Evolutionary conservation across 768 basidiomycete species (phyloP).

Genomic region (Phylloporus sp.): DNA sequence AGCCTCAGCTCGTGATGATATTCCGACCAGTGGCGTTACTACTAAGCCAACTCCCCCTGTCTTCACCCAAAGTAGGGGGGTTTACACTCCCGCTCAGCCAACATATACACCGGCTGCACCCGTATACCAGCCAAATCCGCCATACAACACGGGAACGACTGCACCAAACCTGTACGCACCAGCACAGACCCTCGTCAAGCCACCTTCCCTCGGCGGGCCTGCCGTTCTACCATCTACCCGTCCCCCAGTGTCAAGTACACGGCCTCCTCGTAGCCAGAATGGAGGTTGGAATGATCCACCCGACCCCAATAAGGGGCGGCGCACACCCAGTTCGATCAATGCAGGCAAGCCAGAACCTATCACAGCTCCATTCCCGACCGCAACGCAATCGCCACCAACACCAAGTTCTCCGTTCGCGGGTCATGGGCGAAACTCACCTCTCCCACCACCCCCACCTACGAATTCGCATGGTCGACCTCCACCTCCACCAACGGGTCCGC

Average conservation of each 20-base stretch:
- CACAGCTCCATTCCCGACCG: constrained; percentile 84
- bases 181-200: constrained; percentile 34
- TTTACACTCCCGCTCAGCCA: constrained; percentile 16
- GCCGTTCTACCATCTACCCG: constrained; percentile 42
- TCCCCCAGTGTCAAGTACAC: constrained; percentile 40
- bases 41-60: constrained; percentile 20
- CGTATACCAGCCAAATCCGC: constrained; percentile 8
- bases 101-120: constrained; percentile 34
- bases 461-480: constrained; percentile 43
- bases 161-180: constrained; percentile 9
- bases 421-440: constrained; percentile 32
- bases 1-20: constrained; percentile 23
- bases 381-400: constrained; percentile 42
- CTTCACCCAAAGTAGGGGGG: constrained; percentile 19
- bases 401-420: constrained; percentile 45
- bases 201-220: constrained; percentile 38
- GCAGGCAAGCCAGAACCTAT: constrained; percentile 66
- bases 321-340: constrained; percentile 48
- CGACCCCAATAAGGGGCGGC: constrained; percentile 37
- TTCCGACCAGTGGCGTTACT: constrained; percentile 29
- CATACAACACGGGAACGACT: background rate
- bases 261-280: constrained; percentile 63
- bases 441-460: constrained; percentile 49
- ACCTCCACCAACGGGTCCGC: constrained; percentile 36
- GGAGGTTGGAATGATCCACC: constrained; percentile 95